Base-by-base conservation (phyloP, 768 basidiomycete genomes). In the Kwoniella pini region DNA sequence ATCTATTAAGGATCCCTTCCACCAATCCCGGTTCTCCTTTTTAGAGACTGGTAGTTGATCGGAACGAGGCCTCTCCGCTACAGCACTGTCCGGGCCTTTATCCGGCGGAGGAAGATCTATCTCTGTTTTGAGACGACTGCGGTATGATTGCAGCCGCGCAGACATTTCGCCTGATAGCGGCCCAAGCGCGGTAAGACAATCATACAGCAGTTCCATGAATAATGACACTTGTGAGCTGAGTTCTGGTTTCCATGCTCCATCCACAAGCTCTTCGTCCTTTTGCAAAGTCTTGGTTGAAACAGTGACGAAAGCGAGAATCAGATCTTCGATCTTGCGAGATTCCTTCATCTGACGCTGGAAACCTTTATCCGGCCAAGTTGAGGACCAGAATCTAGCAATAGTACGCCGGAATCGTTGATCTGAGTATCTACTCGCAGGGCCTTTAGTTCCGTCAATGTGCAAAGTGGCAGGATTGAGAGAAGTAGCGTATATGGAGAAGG, bases 291-390 rank as follows among this genome's bases (percentile, higher is more conserved):
- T 83, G 2, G 90, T 91, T 2, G 95, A 90, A 53, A 91, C 87
- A 1, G 93, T 90, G 11, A 94, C 94, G 71, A 97, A 97, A 84
- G 90, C 89, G 52, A 99, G 83, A 60, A 99, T 95, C 55, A 99
- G 87, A 65, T 97, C 93, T 80, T 99, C 96, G 38, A 97, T 90
- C 81, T 95, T 96, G 45, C 96, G 85, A 77, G 91, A 94, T 77
- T 97, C 94, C 79, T 91, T 91, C 86, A 97, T 88, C 70, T 93
- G 89, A 33, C 85, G 84, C 58, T 88, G 86, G 81, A 96, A 95
- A 38, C 82, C 83, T 26, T 91, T 88, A 59, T 89, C 86, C 77
- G 87, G 86, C 77, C 90, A 91, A 63, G 91, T 90, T 12, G 88
- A 88, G 1, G 59, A 59, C 76, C 93, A 97, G 79, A 97, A 97